These are phyloP conservation scores for Scopulariopsis brevicaulis DNA, from an alignment of 2,329 filamentous ascomycete species.

Conservation along the genomic window DNA sequence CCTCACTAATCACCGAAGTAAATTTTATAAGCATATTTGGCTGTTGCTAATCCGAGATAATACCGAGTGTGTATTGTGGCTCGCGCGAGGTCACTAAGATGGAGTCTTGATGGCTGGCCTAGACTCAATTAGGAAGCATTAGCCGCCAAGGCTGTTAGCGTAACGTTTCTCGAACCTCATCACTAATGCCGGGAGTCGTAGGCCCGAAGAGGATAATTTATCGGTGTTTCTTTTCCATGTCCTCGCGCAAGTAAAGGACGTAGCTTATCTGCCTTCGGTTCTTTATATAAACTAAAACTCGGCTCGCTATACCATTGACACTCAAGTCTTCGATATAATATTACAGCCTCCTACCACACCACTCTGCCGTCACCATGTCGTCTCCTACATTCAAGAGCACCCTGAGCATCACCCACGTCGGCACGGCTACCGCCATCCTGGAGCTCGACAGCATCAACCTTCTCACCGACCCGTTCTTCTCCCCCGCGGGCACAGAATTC, in stretches of 20 bases:
- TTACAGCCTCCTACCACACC: background rate
- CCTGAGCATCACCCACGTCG: constrained; percentile 29
- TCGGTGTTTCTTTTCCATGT: background rate
- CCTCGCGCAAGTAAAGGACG: background rate
- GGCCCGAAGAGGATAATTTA: background rate
- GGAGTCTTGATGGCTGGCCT: no score
- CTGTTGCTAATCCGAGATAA: no score
- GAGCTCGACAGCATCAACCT: constrained; percentile 27
- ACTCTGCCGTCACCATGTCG: background rate
- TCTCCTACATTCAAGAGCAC: constrained; percentile 7
- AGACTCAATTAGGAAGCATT: no score
- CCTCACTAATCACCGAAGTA: no score
- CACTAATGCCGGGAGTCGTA: background rate
- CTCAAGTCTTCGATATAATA: background rate
- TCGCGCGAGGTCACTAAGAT: no score
- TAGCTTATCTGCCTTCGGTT: background rate
- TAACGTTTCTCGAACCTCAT: background rate
- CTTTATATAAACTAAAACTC: background rate
- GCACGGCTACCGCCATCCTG: constrained; percentile 35
- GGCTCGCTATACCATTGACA: background rate
- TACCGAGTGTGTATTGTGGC: no score
- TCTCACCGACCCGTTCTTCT: constrained; percentile 34
- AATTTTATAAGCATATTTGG: no score
- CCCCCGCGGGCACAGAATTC: constrained; percentile 22
- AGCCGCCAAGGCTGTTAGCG: background rate